Conservation (phyloP, 805 yeast genomes). For the Ogataea angusta region DNA sequence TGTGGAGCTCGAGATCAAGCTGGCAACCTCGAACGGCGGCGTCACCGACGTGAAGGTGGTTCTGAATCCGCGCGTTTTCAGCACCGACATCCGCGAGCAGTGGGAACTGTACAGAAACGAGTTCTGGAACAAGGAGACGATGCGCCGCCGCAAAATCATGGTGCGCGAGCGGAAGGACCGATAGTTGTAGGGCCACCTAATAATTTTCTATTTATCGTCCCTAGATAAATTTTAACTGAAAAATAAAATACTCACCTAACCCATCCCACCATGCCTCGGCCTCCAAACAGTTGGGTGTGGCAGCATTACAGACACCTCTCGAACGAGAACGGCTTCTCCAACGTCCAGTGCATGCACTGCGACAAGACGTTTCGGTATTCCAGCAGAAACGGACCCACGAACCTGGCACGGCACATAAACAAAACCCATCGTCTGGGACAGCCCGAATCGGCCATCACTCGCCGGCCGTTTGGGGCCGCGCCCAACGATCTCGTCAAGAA, state of each 20-base stretch:
- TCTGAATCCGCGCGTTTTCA: slow-evolving; percentile 76
- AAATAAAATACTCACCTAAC: background rate
- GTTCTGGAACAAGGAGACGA: slow-evolving; percentile 86
- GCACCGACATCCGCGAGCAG: slow-evolving; percentile 79
- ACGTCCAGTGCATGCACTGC: slow-evolving; percentile 31
- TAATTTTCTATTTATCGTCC: background rate
- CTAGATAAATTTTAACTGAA: background rate
- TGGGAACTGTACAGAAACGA: slow-evolving; percentile 95
- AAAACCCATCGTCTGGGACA: slow-evolving; percentile 29
- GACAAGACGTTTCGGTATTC: slow-evolving; percentile 30
- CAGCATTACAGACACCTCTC: slow-evolving; percentile 31
- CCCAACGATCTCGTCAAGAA: slow-evolving; percentile 1
- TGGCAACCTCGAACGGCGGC: slow-evolving; percentile 51
- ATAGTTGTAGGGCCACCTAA: background rate
- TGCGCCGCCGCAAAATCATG: slow-evolving; percentile 45
- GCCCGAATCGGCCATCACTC: slow-evolving; percentile 25
- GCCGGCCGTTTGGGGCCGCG: slow-evolving; percentile 26
- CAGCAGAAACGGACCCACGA: slow-evolving; percentile 35
- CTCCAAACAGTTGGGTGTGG: slow-evolving; percentile 37
- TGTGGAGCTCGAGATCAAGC: slow-evolving; percentile 23
- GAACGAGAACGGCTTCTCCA: slow-evolving; percentile 20
- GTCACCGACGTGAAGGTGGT: slow-evolving; percentile 77
- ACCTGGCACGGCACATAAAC: slow-evolving; percentile 32
- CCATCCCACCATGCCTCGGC: slow-evolving; percentile 31
- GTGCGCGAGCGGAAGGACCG: slow-evolving; percentile 17